phyloP scores from a whole-genome alignment of 768 basidiomycete species.

The Aureoboletus auriporus region DNA sequence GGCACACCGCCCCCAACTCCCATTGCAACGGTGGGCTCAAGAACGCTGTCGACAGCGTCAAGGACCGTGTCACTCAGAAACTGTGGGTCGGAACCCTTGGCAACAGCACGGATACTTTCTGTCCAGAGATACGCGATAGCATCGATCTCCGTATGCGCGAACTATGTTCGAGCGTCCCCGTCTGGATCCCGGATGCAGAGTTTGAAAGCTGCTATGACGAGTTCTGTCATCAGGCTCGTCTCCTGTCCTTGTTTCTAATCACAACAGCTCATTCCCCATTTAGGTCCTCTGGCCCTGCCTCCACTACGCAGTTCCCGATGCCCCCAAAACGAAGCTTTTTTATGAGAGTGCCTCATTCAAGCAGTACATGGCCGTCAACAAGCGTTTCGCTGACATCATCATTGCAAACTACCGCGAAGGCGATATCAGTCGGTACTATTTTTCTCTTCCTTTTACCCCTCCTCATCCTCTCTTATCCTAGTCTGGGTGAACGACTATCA shows the following conservation, averaged over 20 bases:
- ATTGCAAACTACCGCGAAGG: slow-evolving; percentile 78
- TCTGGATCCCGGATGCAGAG: slow-evolving; percentile 81
- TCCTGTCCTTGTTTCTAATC: slow-evolving; percentile 1
- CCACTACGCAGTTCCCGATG: slow-evolving; percentile 84
- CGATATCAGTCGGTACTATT: slow-evolving; percentile 57
- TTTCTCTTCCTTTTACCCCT: neutral
- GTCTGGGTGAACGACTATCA: slow-evolving; percentile 96
- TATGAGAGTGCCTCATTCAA: slow-evolving; percentile 78
- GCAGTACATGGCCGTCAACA: slow-evolving; percentile 87
- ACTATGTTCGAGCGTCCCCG: slow-evolving; percentile 44
- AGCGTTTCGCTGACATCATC: slow-evolving; percentile 84
- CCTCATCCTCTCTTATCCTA: slow-evolving; percentile 15
- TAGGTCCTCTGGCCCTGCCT: slow-evolving; percentile 82
- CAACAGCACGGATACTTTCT: slow-evolving; percentile 61
- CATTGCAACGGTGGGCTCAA: slow-evolving; percentile 82
- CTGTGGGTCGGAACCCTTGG: slow-evolving; percentile 75
- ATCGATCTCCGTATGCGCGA: slow-evolving; percentile 50
- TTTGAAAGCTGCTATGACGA: slow-evolving; percentile 80
- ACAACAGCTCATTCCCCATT: slow-evolving; percentile 14
- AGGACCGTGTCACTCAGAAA: slow-evolving; percentile 45
- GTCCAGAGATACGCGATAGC: slow-evolving; percentile 48
- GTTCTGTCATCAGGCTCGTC: slow-evolving; percentile 75
- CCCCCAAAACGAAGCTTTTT: slow-evolving; percentile 78
- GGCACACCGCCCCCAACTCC: slow-evolving; percentile 55
- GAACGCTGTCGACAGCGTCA: slow-evolving; percentile 74